Base-by-base conservation (phyloP, 2,329 filamentous ascomycete species). In the Diaporthe vexans region DNA sequence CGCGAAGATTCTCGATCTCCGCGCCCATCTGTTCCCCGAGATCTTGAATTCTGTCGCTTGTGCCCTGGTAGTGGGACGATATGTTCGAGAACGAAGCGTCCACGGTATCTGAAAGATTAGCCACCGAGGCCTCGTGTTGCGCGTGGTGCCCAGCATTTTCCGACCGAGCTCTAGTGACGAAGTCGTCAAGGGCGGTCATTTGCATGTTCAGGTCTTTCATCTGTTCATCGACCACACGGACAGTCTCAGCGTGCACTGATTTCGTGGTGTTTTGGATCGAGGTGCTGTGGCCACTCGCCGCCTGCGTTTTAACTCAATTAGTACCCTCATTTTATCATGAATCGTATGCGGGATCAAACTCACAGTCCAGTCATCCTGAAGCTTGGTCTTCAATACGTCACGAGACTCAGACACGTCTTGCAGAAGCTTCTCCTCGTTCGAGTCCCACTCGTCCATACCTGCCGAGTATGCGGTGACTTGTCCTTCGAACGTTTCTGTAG, bases 161-260 rank as follows among this genome's bases (percentile, higher is more conserved):
- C 1, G 90, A 90, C 75, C 93, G 91, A 67, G 97, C 95, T 43
- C 94, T 92, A 43, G 92, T 89, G 52, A 98, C 95, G 79, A 98
- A 98, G 77, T 96, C 94, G 79, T 98, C 96, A 10, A 99, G 89
- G 1, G 94, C 94, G 73, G 92, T 91, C 90, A 99, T 95, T 83
- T 98, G 95, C n/a, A 88, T 89, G 75, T 94, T 93, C 80, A 99
- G 93, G 78, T 97, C 94, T 73, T 90, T 89, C 85, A 97, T 94
- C 84, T 99, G 97, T 73, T 94, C 92, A 79, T 96, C 94, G 17
- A 98, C 95, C 74, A 97, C 96, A 9, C 93, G 92, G 40, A 98
- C 91, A 0, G 96, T 98, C 83, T 97, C 94, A 46, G 94, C 93
- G 78, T 99, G 95, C 1, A 98, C 95, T 3, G 94, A 94, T 78